Conservation (phyloP, 768 basidiomycete species). For the Psilocybe tampanensis region DNA sequence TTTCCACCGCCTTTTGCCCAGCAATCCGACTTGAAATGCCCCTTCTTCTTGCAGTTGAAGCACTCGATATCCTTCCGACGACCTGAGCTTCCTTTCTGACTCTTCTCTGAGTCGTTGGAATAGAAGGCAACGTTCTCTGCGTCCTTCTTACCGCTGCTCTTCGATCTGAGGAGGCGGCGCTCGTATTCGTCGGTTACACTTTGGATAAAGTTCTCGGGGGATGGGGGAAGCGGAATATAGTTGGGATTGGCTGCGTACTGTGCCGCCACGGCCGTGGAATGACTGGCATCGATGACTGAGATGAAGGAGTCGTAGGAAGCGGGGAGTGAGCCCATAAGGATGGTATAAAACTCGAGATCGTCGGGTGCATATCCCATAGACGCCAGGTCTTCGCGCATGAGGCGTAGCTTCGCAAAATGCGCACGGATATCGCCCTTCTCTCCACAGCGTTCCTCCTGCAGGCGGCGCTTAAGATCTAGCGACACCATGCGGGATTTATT, state of each 20-base stretch:
- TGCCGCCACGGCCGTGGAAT: background rate
- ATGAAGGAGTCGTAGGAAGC: conserved; percentile 32
- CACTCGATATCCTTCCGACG: conserved; percentile 2
- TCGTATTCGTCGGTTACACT: conserved; percentile 29
- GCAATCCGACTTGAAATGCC: conserved; percentile 33
- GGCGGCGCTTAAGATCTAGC: conserved; percentile 27
- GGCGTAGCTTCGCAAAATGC: conserved; percentile 31
- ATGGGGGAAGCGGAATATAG: background rate
- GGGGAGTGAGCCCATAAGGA: conserved; percentile 38
- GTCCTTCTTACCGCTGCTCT: conserved; percentile 21
- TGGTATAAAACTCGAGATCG: conserved; percentile 33
- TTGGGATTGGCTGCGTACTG: background rate
- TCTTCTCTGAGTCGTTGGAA: conserved; percentile 5
- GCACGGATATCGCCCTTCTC: conserved; percentile 33
- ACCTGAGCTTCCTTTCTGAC: conserved; percentile 8
- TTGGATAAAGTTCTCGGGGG: background rate
- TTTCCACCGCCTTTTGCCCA: conserved; percentile 40
- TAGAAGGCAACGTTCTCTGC: conserved; percentile 24
- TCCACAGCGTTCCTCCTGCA: conserved; percentile 26
- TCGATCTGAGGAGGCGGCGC: conserved; percentile 9
- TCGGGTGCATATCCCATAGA: conserved; percentile 31
- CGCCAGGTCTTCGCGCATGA: conserved; percentile 33
- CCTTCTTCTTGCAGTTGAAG: conserved; percentile 19
- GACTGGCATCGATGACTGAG: conserved; percentile 30
- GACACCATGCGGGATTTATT: conserved; percentile 18